Percentiles rank a stretch among this genome's conserved stretches.
phyloP scores from a whole-genome alignment of 169 alveolate genomes.

The Babesia sp. region DNA sequence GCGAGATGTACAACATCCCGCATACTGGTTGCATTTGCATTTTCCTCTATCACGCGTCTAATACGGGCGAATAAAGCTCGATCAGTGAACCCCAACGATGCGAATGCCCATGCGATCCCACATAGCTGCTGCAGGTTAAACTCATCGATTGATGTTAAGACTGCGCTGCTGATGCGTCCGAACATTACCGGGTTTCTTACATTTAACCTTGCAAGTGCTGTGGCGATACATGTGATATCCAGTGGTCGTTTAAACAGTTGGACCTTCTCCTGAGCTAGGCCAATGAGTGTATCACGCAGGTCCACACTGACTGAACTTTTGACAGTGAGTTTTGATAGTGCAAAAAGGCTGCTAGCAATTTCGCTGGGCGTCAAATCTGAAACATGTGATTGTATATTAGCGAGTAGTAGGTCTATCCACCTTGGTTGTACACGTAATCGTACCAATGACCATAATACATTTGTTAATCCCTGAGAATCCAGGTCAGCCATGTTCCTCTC shows the following conservation, averaged over 20 bases:
- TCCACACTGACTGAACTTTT: constrained; percentile 28
- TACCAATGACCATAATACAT: constrained; percentile 59
- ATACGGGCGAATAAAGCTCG: constrained; percentile 28
- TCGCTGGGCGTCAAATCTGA: constrained; percentile 41
- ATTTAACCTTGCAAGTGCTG: constrained; percentile 62
- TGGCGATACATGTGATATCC: constrained; percentile 66
- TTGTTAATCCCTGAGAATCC: constrained; percentile 63
- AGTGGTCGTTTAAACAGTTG: constrained; percentile 46
- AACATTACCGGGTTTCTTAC: constrained; percentile 63
- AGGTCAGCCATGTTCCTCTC: constrained; percentile 23
- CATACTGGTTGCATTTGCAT: constrained; percentile 32
- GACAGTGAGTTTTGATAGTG: constrained; percentile 44
- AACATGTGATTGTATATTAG: constrained; percentile 17
- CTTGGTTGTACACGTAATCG: constrained; percentile 44
- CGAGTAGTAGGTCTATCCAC: constrained; percentile 56
- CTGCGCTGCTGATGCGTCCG: constrained; percentile 50
- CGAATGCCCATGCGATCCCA: constrained; percentile 64
- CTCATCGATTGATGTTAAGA: constrained; percentile 23
- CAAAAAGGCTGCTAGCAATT: constrained; percentile 48
- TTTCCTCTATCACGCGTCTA: constrained; percentile 42
- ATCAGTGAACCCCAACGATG: constrained; percentile 64
- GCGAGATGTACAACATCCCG: constrained; percentile 54
- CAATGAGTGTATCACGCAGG: constrained; percentile 36
- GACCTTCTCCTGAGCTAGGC: constrained; percentile 45
- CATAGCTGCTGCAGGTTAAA: constrained; percentile 54